These are phyloP conservation scores for Cercis canadensis DNA, from an alignment of 306 rosid genomes.

Conservation along the genomic window DNA sequence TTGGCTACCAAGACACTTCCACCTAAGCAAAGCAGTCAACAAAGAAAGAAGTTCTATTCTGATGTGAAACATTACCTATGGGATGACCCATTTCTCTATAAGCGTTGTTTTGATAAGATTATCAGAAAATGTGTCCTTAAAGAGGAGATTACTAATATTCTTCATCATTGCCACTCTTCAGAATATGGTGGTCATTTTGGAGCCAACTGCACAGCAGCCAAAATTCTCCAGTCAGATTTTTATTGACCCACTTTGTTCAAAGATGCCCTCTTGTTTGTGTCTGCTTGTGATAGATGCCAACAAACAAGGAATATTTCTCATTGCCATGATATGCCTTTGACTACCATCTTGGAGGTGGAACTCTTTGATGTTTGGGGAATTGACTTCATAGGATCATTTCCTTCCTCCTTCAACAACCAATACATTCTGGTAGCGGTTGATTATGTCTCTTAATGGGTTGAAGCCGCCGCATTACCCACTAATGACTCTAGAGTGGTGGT, in stretches of 20 bases:
- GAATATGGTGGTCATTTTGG: background rate
- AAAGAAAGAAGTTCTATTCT: too few relatives aligned
- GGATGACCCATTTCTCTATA: too few relatives aligned
- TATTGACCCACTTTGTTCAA: background rate
- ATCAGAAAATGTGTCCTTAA: background rate
- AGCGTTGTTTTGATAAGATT: background rate
- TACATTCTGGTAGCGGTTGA: background rate
- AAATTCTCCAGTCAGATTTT: background rate
- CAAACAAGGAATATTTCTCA: background rate
- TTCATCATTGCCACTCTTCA: background rate
- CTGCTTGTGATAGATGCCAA: background rate
- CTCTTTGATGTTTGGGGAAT: background rate
- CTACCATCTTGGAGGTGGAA: background rate
- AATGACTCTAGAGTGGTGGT: background rate
- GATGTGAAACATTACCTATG: too few relatives aligned
- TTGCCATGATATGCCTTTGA: background rate
- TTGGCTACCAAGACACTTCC: background rate
- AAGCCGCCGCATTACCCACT: background rate
- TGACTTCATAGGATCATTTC: conserved; percentile 1
- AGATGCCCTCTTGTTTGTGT: background rate
- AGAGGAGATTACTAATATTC: background rate
- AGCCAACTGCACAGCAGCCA: background rate
- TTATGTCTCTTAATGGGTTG: conserved; percentile 6
- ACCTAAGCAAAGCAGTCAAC: too few relatives aligned
- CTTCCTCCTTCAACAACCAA: background rate